Base-by-base conservation (phyloP, 805 yeast genomes). In the Schwanniomyces vanrijiae region DNA sequence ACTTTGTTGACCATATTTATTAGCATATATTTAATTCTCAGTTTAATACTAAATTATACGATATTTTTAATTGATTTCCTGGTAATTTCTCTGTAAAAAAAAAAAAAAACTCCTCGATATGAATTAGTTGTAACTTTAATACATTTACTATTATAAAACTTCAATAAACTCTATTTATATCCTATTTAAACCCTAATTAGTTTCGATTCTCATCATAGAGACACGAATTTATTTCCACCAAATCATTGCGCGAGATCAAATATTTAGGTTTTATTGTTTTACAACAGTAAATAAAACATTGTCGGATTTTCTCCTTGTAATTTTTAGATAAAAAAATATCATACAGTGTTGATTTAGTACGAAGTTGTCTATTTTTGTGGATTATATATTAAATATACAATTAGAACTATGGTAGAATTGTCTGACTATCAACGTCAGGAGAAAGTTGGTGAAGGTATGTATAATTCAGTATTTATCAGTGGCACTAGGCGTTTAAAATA, bases 361-460 rank as follows among this genome's bases (percentile, higher is more conserved):
- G 35, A 31, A 14, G 20, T 14, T 8, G 13, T 31, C 35, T 16
- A 7, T 11, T 7, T 6, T 31, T 14, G 7, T 31, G 20, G 20
- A 8, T 14, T 4, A 7, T 5, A 31, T 14, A 14, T 31, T 31
- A 31, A 31, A 14, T 16, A 31, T 14, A 13, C 10, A 31, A 14
- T 14, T 31, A 31, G 35, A 16, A 31, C 2, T 16, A 89, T 89
- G 91, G 91, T 87, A 40, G 98, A 94, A 60, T 75, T 94, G 52
- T 83, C 90, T 31, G 96, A 92, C 67, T 92, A 86, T 68, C 96
- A 90, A 64, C 87, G 95, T 60, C 82, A 92, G 54, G 99, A 94
- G 66, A 94, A 94, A 68, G 89, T 94, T 43, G 99, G 99, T 40
- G 99, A 94, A 72, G 97, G 95, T 77, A 68, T 44, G 80, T 66